Evolutionary conservation across 2,329 filamentous ascomycete genomes (phyloP), one percentile per base, ranked within the genome.

Genomic region (Fonsecaea multimorphosa): DNA sequence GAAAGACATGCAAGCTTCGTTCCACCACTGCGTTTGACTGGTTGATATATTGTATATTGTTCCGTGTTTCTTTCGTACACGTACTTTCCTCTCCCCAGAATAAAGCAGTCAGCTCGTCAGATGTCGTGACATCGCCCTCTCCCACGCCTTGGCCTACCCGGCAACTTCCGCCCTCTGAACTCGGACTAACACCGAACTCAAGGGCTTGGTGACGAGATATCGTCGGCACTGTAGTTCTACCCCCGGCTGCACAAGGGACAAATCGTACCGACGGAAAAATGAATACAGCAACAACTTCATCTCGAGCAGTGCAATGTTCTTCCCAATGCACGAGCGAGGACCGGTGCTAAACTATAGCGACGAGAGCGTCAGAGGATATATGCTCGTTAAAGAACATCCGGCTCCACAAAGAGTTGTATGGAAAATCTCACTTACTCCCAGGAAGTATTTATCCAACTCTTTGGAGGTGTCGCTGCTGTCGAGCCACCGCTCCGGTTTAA

Each of bases 41-140:
- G 22, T 44, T 5, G 16, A 44, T 22, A 11, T 8, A 19, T 38
- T 31, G 29, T 31, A 31, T 31, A 31, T 31, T 31, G 29, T 8
- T 31, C 3, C 3, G 29, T 3, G 3, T 31, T 31, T 31, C 8
- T 31, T 31, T 31, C 29, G 3, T 31, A n/a, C n/a, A n/a, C n/a
- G n/a, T n/a, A n/a, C n/a, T n/a, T n/a, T n/a, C n/a, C n/a, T 31
- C 29, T 31, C 29, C 8, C 53, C 14, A 38, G 53, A 55, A 55
- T 12, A 12, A 38, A 38, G 3, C 34, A 38, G 34, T 14, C 14
- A 38, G 9, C 11, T 38, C 34, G 34, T 38, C 34, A 38, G 34
- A 38, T 38, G 34, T 38, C 12, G 34, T 38, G 14, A 38, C 34
- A 38, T 1, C 3, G 34, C 4, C 12, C 14, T 40, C n/a, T n/a